A percentile compares a stretch with the other conserved stretches of the same genome.
Conservation (phyloP, 371 early-diverging fungal genomes). For the Mortierella sp. region DNA sequence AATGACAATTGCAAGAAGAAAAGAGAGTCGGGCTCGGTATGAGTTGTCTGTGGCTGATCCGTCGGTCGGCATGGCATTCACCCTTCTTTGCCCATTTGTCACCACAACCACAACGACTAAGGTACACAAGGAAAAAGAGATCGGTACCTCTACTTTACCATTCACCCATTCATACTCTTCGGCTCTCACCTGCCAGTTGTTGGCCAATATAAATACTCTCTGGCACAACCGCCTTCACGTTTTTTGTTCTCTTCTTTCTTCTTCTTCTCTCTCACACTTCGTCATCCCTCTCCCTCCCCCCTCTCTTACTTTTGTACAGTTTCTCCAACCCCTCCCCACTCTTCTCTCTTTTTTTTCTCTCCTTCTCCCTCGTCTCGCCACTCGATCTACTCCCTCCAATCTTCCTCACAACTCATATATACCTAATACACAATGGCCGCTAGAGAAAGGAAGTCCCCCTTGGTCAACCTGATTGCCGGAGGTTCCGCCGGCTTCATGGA, state of each 20-base stretch:
- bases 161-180: conserved; percentile 17
- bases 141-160: conserved; percentile 6
- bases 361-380: neutral
- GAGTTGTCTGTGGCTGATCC: neutral
- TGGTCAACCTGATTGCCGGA: conserved; percentile 89
- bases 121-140: conserved; percentile 1
- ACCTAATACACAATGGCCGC: conserved; percentile 32
- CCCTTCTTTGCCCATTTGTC: neutral
- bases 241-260: conserved; percentile 13
- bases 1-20: neutral
- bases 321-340: conserved; percentile 36
- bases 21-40: conserved; percentile 12
- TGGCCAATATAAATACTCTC: conserved; percentile 29
- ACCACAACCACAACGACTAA: neutral
- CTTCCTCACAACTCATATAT: neutral
- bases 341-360: conserved; percentile 18
- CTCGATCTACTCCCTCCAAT: neutral
- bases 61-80: conserved; percentile 11
- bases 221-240: neutral
- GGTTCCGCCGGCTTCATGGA: conserved; percentile 96
- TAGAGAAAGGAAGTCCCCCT: conserved; percentile 59
- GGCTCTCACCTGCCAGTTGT: conserved; percentile 19
- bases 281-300: conserved; percentile 1
- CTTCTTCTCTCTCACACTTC: conserved; percentile 16
- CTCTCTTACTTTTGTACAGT: neutral